Evolutionary conservation across 2,329 filamentous ascomycete genomes (phyloP).

Genomic region (Ambrosiella beaveri): DNA sequence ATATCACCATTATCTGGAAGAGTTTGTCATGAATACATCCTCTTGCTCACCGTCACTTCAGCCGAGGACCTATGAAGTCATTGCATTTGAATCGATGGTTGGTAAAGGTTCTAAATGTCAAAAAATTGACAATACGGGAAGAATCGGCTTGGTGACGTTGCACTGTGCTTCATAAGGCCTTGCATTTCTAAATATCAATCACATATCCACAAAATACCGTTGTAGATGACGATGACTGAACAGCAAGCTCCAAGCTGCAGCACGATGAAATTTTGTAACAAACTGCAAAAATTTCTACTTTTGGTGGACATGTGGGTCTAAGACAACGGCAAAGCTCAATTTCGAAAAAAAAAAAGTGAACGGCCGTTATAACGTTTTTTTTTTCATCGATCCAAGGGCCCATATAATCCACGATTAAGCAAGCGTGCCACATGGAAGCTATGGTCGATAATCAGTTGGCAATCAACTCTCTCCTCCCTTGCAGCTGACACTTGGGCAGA

Average conservation of each 20-base stretch:
- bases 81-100: neutral
- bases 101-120: neutral
- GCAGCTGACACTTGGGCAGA: too few relatives aligned
- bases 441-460: too few relatives aligned
- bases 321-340: too few relatives aligned
- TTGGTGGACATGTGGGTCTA: neutral
- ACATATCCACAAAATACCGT: too few relatives aligned
- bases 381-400: too few relatives aligned
- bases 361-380: too few relatives aligned
- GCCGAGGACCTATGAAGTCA: neutral
- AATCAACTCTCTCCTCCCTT: too few relatives aligned
- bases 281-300: neutral
- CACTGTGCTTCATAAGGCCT: neutral
- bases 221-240: neutral
- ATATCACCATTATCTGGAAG: too few relatives aligned
- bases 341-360: too few relatives aligned
- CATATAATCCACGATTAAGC: too few relatives aligned
- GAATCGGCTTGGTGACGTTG: neutral
- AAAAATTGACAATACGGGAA: neutral
- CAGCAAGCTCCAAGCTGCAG: neutral
- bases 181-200: too few relatives aligned
- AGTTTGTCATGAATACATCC: neutral
- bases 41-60: neutral
- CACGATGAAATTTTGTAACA: neutral
- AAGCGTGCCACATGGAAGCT: too few relatives aligned